Percentiles rank a stretch among this genome's conserved stretches.
Conservation (phyloP, 192 early-diverging fungal species). For the Coemansia sp. region DNA sequence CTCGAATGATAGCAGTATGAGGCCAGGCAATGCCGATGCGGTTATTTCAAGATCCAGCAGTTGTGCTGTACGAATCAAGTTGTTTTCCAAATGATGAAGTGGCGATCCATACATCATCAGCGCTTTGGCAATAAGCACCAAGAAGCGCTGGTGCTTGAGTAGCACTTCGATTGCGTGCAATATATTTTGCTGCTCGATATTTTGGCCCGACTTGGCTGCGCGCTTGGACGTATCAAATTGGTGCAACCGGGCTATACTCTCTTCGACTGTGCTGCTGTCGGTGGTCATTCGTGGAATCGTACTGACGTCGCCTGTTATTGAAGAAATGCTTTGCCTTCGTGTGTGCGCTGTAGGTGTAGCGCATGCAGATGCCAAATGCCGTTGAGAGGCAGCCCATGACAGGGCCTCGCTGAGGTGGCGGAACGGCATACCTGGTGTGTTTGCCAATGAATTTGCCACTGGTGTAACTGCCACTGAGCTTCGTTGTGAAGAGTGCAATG, state of each 20-base stretch:
- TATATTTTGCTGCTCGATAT: slow-evolving; percentile 31
- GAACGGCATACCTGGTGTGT: slow-evolving; percentile 33
- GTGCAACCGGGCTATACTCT: not conserved
- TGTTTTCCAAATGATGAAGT: slow-evolving; percentile 64
- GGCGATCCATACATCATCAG: slow-evolving; percentile 70
- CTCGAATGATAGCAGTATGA: slow-evolving; percentile 67
- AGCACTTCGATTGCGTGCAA: slow-evolving; percentile 60
- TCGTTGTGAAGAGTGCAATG: not conserved
- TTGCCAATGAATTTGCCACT: slow-evolving; percentile 14
- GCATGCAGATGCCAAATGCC: slow-evolving; percentile 30
- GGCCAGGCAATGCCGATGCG: slow-evolving; percentile 66
- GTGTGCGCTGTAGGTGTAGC: slow-evolving; percentile 31
- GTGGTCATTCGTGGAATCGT: slow-evolving; percentile 22
- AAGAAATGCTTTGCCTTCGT: slow-evolving; percentile 32
- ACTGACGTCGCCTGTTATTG: slow-evolving; percentile 36
- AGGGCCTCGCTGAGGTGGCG: slow-evolving; percentile 50
- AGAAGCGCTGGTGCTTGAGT: slow-evolving; percentile 64
- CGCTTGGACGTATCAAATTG: not conserved
- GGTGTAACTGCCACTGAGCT: not conserved
- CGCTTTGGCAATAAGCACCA: slow-evolving; percentile 62
- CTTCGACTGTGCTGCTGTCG: slow-evolving; percentile 12
- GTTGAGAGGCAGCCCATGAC: slow-evolving; percentile 34
- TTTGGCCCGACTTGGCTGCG: not conserved
- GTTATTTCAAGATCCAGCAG: slow-evolving; percentile 63
- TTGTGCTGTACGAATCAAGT: slow-evolving; percentile 58